Evolutionary conservation across 2,329 filamentous ascomycete species (phyloP), one percentile per base, ranked within the genome.

Genomic region (Amphichorda felina): DNA sequence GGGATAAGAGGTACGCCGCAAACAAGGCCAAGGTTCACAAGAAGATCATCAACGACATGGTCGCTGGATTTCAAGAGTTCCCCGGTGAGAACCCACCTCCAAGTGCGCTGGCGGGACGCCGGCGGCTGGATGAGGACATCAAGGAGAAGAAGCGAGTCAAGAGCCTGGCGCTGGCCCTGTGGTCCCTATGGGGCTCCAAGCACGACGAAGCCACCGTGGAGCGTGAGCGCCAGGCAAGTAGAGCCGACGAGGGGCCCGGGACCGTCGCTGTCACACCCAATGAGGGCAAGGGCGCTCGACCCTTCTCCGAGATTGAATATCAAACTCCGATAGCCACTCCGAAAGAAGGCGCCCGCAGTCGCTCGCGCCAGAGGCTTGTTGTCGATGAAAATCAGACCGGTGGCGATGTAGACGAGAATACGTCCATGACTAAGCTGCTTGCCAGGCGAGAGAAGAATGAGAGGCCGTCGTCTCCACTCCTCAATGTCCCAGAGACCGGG

Each of bases 141-240:
- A 35, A 38, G n/a, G 42, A 45, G 1, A 49, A 53, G 41, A 69
- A 70, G 50, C 76, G 66, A 56, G 68, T 59, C 44, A 79, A 73
- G 65, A 87, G 82, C 43, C 74, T 81, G 57, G 84, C 82, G 7
- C 64, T 95, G 54, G 75, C 79, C 3, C 61, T 95, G 43, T 96
- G 89, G 89, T 82, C 78, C 34, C 66, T 80, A 2, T 93, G 87
- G 82, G 87, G 85, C 11, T 88, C 81, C 31, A 93, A 83, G 52
- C 86, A 95, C 50, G 91, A 96, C 51, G 73, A 89, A 54, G 68
- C 68, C 41, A 82, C 82, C 0, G 68, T 93, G 4, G 61, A 66
- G 32, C 62, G 73, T 4, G 73, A 79, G 50, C 54, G 70, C 35
- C 65, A 68, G 42, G 67, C 68, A 1, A 64, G 66, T 3, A 56